Evolutionary conservation across 805 yeast genomes (phyloP), one percentile per base, ranked within the genome.

Genomic region (Priceomyces melissophilus): DNA sequence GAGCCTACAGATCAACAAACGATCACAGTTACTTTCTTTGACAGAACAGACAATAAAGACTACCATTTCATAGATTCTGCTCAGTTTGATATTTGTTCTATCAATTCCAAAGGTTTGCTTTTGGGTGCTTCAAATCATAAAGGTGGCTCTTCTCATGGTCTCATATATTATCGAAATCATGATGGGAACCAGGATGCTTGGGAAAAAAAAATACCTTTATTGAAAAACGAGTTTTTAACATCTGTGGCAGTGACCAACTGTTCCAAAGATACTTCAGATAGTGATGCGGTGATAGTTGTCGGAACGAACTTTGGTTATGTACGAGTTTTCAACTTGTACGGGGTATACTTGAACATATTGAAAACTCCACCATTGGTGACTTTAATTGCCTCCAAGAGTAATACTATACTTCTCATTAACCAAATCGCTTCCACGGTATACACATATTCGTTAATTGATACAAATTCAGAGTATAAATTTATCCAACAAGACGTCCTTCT

Each of bases 1-100:
- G 46, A 46, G 7, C 29, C 23, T 14, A 33, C 36, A 23, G 43
- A 41, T 11, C 69, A 79, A 49, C 77, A 81, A 44, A 81, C 90
- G 30, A 71, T 91, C n/a, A 90, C 96, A 0, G 87, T 90, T 2
- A 78, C 87, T 10, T 91, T 93, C 55, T 88, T 87, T 54, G 97
- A 91, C 57, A 71, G 84, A 39, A 79, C 87, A 0, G 54, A 73
- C 10, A 84, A 82, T 55, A 78, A 81, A 42, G 96, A 88, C 52
- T 87, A 87, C 53, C 91, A 88, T 61, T 90, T 91, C 63, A 82
- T 81, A 36, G 98, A 91, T 61, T 60, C 77, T 35, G 71, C 74
- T 45, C 74, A 77, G 10, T 87, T 73, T 60, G 96, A 88, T 57
- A 61, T 87, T 39, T 91, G 95, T 20, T 78, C 85, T 1, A 69